Conservation (phyloP, 2,329 filamentous ascomycete genomes). For the Aureobasidium sp. region DNA sequence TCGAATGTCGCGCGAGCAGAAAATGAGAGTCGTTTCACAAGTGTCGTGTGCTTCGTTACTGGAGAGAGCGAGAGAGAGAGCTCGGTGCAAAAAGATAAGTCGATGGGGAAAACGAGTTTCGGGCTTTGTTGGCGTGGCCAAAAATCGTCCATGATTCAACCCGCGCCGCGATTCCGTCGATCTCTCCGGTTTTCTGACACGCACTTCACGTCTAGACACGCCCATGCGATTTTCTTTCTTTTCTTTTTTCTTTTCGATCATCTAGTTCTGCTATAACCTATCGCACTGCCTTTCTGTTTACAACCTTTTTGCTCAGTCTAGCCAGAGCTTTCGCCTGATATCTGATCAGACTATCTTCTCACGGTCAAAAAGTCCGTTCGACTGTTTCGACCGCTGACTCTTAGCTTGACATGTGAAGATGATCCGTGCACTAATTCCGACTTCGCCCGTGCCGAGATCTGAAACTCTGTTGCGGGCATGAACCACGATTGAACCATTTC, state of each 20-base stretch:
- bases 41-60: constrained; percentile 15
- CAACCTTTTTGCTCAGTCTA: not conserved
- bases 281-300: no score
- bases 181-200: not conserved
- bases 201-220: constrained; percentile 11
- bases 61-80: not conserved
- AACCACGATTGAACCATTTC: constrained; percentile 4
- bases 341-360: not conserved
- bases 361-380: not conserved
- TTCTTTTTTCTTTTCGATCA: not conserved
- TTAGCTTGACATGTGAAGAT: constrained; percentile 2
- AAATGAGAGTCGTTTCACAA: not conserved
- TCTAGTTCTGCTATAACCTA: not conserved
- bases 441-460: not conserved
- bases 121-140: constrained; percentile 8
- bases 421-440: not conserved
- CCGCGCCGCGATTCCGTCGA: not conserved
- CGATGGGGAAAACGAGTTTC: constrained; percentile 4
- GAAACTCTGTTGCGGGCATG: constrained; percentile 1
- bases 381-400: not conserved
- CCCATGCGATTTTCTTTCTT: not conserved
- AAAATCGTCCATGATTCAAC: constrained; percentile 7
- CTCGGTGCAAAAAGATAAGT: not conserved
- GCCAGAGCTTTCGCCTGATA: not conserved
- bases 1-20: constrained; percentile 11